These are phyloP conservation scores for Fusarium subtropicale DNA, from an alignment of 2,329 filamentous ascomycete genomes.

Conservation along the genomic window DNA sequence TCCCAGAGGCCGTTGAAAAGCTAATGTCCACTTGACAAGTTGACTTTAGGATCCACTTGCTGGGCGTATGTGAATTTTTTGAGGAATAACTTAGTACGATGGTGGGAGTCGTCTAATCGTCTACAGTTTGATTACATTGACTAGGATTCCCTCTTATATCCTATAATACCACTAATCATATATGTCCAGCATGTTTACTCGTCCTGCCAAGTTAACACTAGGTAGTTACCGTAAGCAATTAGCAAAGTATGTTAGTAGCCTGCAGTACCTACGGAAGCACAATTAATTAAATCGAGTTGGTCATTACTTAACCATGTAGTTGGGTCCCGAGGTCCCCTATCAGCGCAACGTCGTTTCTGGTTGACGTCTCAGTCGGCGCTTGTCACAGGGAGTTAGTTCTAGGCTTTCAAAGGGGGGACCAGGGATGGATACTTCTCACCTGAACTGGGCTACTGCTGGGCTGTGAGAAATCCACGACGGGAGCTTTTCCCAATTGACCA, in stretches of 20 bases:
- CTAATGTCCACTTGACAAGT: conserved; percentile 29
- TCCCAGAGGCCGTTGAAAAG: conserved; percentile 23
- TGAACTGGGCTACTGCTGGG: conserved; percentile 4
- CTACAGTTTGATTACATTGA: conserved; percentile 3
- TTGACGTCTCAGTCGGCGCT: conserved; percentile 35
- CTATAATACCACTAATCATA: conserved; percentile 6
- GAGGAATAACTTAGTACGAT: not conserved
- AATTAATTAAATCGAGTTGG: not conserved
- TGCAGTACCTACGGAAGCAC: not conserved
- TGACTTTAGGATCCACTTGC: conserved; percentile 14
- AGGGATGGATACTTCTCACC: conserved; percentile 11
- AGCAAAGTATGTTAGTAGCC: not conserved
- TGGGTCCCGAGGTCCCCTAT: conserved; percentile 6
- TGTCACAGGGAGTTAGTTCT: conserved; percentile 21
- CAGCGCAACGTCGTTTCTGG: conserved; percentile 29
- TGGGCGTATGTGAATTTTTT: not conserved
- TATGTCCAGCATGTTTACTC: not conserved
- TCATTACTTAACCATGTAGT: conserved; percentile 1
- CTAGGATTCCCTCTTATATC: not conserved
- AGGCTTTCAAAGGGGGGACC: conserved; percentile 34
- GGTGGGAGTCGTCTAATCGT: not conserved
- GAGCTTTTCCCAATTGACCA: conserved; percentile 12
- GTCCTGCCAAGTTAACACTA: not conserved
- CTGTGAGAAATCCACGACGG: conserved; percentile 10
- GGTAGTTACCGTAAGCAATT: conserved; percentile 1